A percentile compares a stretch with the other conserved stretches of the same genome.
phyloP scores from a whole-genome alignment of 805 yeast species.

The Babjeviella inositovora region DNA sequence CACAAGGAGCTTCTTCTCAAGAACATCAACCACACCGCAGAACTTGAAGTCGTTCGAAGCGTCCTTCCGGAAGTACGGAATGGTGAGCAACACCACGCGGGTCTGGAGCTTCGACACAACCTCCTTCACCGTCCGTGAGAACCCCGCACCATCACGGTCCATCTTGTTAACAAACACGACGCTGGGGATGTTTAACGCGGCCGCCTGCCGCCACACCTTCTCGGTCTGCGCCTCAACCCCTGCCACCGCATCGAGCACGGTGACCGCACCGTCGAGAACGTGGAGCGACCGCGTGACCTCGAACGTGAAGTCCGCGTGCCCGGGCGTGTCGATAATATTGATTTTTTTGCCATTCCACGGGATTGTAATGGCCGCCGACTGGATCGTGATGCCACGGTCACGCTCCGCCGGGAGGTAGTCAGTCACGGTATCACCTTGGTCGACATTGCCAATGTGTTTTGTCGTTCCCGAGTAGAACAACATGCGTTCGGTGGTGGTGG shows the following conservation, averaged over 20 bases:
- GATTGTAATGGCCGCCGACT: slow-evolving; percentile 87
- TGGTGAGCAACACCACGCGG: slow-evolving; percentile 54
- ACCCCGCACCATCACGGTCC: slow-evolving; percentile 96
- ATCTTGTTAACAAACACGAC: slow-evolving; percentile 80
- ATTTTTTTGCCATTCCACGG: slow-evolving; percentile 64
- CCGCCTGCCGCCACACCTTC: slow-evolving; percentile 89
- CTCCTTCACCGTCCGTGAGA: slow-evolving; percentile 77
- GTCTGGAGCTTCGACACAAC: slow-evolving; percentile 64
- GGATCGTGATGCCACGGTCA: slow-evolving; percentile 88
- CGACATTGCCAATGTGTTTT: slow-evolving; percentile 76
- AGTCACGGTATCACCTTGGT: slow-evolving; percentile 92
- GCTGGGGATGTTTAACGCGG: slow-evolving; percentile 48
- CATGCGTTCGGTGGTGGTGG: slow-evolving; percentile 95
- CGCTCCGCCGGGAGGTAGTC: slow-evolving; percentile 86
- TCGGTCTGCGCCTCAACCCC: slow-evolving; percentile 98
- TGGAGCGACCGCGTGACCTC: slow-evolving; percentile 84
- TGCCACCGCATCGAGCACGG: slow-evolving; percentile 88
- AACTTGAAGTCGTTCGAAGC: slow-evolving; percentile 23
- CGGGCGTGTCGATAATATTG: slow-evolving; percentile 92
- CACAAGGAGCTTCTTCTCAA: slow-evolving; percentile 39
- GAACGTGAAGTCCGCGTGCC: slow-evolving; percentile 94
- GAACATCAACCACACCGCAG: slow-evolving; percentile 62
- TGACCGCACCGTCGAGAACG: slow-evolving; percentile 88
- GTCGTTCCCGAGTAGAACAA: slow-evolving; percentile 80
- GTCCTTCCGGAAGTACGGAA: slow-evolving; percentile 53